Conservation (phyloP, 345 rosid species). For the Boechera divaricarpa region DNA sequence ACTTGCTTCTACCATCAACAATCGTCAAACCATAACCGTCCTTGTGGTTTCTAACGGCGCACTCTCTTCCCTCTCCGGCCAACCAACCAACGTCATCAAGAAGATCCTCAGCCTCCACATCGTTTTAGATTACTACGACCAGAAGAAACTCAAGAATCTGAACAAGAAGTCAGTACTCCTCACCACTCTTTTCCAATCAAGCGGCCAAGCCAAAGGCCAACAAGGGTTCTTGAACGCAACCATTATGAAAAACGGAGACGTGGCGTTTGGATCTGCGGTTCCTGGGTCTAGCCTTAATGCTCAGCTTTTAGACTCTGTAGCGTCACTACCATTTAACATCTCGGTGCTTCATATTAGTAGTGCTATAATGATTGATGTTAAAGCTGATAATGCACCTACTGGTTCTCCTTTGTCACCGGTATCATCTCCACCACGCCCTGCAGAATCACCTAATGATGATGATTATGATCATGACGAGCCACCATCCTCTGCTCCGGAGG, state of each 20-base stretch:
- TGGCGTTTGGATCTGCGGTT: slow-evolving; percentile 72
- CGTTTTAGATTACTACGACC: slow-evolving; percentile 74
- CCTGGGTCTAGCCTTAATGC: slow-evolving; percentile 70
- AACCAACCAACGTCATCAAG: slow-evolving; percentile 61
- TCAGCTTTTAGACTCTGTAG: slow-evolving; percentile 59
- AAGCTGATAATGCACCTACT: slow-evolving; percentile 5
- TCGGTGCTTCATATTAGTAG: slow-evolving; percentile 67
- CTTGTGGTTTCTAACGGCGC: slow-evolving; percentile 70
- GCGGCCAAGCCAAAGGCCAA: slow-evolving; percentile 77
- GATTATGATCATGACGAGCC: slow-evolving; percentile 1
- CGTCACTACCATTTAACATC: slow-evolving; percentile 67
- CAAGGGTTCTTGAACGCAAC: slow-evolving; percentile 83
- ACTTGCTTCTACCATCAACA: slow-evolving; percentile 81
- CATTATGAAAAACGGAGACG: slow-evolving; percentile 66
- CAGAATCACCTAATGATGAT: slow-evolving; percentile 30
- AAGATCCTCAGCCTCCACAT: slow-evolving; percentile 68
- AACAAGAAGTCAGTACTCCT: slow-evolving; percentile 60
- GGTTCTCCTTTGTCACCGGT: slow-evolving; percentile 17
- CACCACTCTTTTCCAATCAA: slow-evolving; percentile 87
- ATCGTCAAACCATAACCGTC: slow-evolving; percentile 71
- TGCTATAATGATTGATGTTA: slow-evolving; percentile 52
- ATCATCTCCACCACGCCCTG: slow-evolving; percentile 24
- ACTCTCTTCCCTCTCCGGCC: slow-evolving; percentile 57
- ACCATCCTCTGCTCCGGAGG: slow-evolving; percentile 25
- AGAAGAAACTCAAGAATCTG: slow-evolving; percentile 70